phyloP scores from a whole-genome alignment of 2,329 filamentous ascomycete species.

The Microcyclospora tardicrescens region DNA sequence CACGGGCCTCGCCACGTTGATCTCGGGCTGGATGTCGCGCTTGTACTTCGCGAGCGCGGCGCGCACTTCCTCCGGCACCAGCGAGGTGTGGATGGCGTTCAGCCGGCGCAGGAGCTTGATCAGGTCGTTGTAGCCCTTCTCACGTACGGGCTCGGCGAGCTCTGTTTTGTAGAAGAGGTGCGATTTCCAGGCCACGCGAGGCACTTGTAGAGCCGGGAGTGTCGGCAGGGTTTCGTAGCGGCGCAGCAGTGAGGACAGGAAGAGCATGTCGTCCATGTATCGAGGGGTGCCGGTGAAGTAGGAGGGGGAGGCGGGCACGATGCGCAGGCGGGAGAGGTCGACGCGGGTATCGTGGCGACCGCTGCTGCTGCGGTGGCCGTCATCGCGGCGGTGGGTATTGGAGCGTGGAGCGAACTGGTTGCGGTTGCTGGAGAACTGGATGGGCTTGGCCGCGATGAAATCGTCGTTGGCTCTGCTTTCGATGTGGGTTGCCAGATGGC shows the following conservation, averaged over 20 bases:
- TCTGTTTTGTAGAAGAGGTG: conserved; percentile 60
- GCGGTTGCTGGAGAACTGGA: conserved; percentile 14
- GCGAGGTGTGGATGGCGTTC: conserved; percentile 68
- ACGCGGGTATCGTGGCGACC: background rate
- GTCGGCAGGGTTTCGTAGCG: conserved; percentile 63
- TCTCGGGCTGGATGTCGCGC: conserved; percentile 58
- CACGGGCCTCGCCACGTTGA: conserved; percentile 49
- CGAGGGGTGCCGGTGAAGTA: conserved; percentile 81
- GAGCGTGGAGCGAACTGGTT: conserved; percentile 14
- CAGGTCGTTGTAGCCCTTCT: conserved; percentile 66
- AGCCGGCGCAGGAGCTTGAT: conserved; percentile 64
- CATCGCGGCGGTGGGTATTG: conserved; percentile 5
- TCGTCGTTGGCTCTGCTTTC: conserved; percentile 9
- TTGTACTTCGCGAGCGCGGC: conserved; percentile 56
- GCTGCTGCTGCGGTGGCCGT: conserved; percentile 1
- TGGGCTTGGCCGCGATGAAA: conserved; percentile 18
- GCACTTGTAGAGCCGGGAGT: conserved; percentile 50
- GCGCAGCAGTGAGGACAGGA: conserved; percentile 56
- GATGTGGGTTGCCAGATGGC: conserved; percentile 17
- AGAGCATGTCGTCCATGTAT: conserved; percentile 75
- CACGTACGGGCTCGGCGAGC: conserved; percentile 59
- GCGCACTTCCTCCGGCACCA: conserved; percentile 59
- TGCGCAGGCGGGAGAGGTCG: conserved; percentile 38
- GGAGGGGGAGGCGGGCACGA: conserved; percentile 75
- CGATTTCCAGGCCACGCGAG: conserved; percentile 68